Base-by-base conservation (phyloP, 2,329 filamentous ascomycete species). In the Aspergillus luchuensis region DNA sequence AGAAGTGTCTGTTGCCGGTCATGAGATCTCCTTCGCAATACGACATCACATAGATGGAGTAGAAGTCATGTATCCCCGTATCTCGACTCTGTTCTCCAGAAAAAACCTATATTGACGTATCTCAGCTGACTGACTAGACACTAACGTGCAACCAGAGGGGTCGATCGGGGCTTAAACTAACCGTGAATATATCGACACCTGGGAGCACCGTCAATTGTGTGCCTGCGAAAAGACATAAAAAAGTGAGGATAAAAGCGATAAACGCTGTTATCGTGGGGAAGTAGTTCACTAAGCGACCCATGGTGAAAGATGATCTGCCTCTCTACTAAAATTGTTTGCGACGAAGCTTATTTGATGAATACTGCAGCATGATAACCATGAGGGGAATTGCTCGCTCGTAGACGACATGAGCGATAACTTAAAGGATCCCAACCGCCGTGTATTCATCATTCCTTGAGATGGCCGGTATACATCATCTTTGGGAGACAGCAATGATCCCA, bases 161-260 rank as follows among this genome's bases (percentile, higher is more conserved):
- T 8, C 23, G 38, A 17, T 19, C 13, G 8, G 5, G 15, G 60
- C 66, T 59, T 63, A 75, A 66, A 67, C 79, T 41, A 72, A 86
- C 84, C 4, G 84, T 86, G 39, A 89, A 69, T 33, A 89, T 75
- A 60, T 85, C 77, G 61, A 83, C 85, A 57, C 82, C 77, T 63
- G 87, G 81, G 73, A 89, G 80, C 66, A 87, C 82, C 15, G 76
- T 78, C 55, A 76, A 77, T 67, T 84, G 85, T 39, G 82, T 79
- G 39, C 87, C 87, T 1, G 87, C 86, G 66, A 87, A 87, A 60
- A 89, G 78, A 69, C 83, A 86, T 8, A 88, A 77, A 66, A 88
- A 80, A 17, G 81, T 80, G 47, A 89, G 80, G 19, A 88, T 78
- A 43, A 88, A 82, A 3, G 85, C 84, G 30, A 79, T 81, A 23